Percentiles rank a stretch among this genome's conserved stretches.
Conservation (phyloP, 192 early-diverging fungal species). For the Coemansia erecta region DNA sequence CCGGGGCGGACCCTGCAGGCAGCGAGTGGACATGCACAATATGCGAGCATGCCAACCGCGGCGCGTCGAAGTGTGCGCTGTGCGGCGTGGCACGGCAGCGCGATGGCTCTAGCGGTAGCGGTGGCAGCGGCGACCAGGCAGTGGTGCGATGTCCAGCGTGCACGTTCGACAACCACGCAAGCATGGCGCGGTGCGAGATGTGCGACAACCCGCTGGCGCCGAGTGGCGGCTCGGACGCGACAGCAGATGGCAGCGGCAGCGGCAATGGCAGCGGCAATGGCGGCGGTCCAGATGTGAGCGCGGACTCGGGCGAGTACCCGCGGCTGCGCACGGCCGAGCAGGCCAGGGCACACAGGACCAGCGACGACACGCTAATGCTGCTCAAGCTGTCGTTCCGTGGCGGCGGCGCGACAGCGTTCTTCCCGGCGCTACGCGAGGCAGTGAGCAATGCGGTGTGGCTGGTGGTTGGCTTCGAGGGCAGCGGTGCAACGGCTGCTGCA, state of each 20-base stretch:
- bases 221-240: background rate
- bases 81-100: conserved; percentile 42
- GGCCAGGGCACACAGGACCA: background rate
- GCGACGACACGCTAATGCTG: conserved; percentile 5
- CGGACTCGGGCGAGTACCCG: conserved; percentile 19
- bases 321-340: conserved; percentile 10
- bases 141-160: conserved; percentile 67
- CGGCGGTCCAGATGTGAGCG: background rate
- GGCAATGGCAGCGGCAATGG: too few relatives aligned
- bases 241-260: too few relatives aligned
- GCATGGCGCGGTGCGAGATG: conserved; percentile 79
- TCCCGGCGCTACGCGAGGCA: conserved; percentile 61
- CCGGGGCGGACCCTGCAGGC: background rate
- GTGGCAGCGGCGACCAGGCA: conserved; percentile 9
- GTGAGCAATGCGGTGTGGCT: conserved; percentile 66
- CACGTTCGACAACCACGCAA: conserved; percentile 86
- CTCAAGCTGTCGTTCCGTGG: conserved; percentile 78
- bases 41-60: conserved; percentile 40
- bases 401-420: conserved; percentile 66
- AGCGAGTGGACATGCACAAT: conserved; percentile 45
- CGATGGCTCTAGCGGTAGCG: background rate
- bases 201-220: conserved; percentile 66
- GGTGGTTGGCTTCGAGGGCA: conserved; percentile 5
- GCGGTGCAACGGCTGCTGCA: conserved; percentile 13
- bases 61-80: conserved; percentile 34